Conservation (phyloP, 176 grass and related monocot genomes). For the Neostapfia colusana region DNA sequence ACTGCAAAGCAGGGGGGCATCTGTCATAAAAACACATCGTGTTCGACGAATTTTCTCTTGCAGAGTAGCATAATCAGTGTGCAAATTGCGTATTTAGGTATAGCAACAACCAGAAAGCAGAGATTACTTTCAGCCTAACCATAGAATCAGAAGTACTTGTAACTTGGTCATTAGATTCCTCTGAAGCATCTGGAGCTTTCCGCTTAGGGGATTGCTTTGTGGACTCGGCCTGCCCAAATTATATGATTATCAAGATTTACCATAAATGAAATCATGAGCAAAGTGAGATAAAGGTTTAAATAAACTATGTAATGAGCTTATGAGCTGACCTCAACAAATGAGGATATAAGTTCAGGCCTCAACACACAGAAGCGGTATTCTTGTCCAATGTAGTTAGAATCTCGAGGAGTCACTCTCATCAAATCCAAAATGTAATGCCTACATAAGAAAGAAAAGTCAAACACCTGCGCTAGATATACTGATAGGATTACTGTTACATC, state of each 20-base stretch:
- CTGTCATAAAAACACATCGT: background rate
- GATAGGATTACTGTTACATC: background rate
- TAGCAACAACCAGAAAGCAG: background rate
- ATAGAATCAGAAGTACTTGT: conserved; percentile 36
- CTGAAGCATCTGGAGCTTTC: conserved; percentile 28
- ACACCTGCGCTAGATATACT: background rate
- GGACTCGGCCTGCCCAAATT: conserved; percentile 49
- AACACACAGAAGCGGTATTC: conserved; percentile 89
- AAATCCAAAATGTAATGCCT: conserved; percentile 99
- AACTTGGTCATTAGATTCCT: conserved; percentile 33
- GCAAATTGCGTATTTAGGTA: background rate
- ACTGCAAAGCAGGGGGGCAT: background rate
- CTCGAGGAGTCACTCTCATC: conserved; percentile 99
- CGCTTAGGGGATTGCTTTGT: conserved; percentile 27
- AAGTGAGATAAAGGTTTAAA: background rate
- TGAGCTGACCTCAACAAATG: conserved; percentile 78
- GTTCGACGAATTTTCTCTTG: background rate
- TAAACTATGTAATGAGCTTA: background rate
- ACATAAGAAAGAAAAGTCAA: conserved; percentile 13
- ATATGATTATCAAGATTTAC: conserved; percentile 18
- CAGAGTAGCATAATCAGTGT: background rate
- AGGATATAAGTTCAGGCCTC: conserved; percentile 83
- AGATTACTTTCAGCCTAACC: conserved; percentile 16
- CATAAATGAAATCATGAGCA: background rate
- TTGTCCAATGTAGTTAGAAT: conserved; percentile 92